Conservation (phyloP, 176 grass and related monocot genomes). For the Miscanthus lutarioriparius region DNA sequence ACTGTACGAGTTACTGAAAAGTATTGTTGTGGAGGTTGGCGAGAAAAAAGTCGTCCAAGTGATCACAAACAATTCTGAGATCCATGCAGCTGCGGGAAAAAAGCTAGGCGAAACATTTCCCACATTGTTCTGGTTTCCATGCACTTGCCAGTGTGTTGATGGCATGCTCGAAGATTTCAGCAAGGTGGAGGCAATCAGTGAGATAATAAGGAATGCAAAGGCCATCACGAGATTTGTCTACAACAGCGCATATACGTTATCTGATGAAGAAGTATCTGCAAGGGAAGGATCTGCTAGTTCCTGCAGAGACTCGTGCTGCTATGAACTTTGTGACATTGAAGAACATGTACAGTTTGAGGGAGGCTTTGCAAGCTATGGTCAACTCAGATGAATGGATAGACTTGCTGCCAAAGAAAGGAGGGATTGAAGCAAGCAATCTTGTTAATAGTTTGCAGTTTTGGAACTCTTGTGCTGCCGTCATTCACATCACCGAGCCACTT, state of each 20-base stretch:
- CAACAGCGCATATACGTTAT: constrained; percentile 63
- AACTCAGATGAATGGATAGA: constrained; percentile 71
- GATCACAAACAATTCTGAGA: constrained; percentile 71
- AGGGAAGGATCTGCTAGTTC: constrained; percentile 75
- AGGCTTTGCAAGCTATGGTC: constrained; percentile 67
- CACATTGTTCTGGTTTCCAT: constrained; percentile 88
- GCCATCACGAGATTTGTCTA: constrained; percentile 78
- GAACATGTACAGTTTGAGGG: constrained; percentile 68
- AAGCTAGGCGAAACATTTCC: constrained; percentile 71
- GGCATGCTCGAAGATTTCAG: constrained; percentile 87
- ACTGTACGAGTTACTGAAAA: constrained; percentile 74
- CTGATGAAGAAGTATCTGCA: constrained; percentile 69
- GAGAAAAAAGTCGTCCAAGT: constrained; percentile 81
- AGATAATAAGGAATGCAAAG: constrained; percentile 82
- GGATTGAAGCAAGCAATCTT: constrained; percentile 58
- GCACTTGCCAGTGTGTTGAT: constrained; percentile 74
- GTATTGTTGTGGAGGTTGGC: constrained; percentile 70
- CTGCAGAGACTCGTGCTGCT: constrained; percentile 55
- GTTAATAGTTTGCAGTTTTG: constrained; percentile 65
- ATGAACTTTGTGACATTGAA: constrained; percentile 88
- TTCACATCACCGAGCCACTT: constrained; percentile 73
- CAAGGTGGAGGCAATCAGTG: constrained; percentile 55
- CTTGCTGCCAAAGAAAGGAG: constrained; percentile 63
- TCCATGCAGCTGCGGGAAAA: constrained; percentile 58
- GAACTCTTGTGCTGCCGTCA: constrained; percentile 64